Evolutionary conservation across 257 asterid species (phyloP), one percentile per base, ranked within the genome.

Genomic region (Cordia subcordata): DNA sequence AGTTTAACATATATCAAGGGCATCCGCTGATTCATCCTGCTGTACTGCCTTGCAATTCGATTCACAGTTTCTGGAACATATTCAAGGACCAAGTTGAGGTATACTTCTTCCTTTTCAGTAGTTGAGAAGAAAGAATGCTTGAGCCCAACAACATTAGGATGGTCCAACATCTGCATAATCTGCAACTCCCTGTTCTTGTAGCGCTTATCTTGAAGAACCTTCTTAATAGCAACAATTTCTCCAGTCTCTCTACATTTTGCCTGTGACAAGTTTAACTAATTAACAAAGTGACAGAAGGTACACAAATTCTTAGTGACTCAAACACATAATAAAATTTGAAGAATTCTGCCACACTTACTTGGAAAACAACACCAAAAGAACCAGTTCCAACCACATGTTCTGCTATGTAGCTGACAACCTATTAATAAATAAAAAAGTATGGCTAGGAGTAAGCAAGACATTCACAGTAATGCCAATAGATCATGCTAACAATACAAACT

Each of bases 351-450:
- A 40, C 50, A 64, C 83, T 79, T 83, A 91, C 98, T 75, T 91
- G 98, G 68, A 74, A 84, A 62, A 91, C 98, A 55, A 91, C 98
- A 63, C 98, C 98, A 69, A 91, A 91, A 40, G 98, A 91, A 65
- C 98, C 98, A 37, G 96, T 91, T 66, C 98, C 98, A 55, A 91
- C 94, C 60, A 91, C 94, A 76, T 91, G 98, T 74, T 91, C 98
- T 57, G 98, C 94, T 66, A 91, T 91, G 81, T 87, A 91, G 76
- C 84, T 91, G 65, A 87, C 82, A 61, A 69, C 84, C 98, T 90
- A 85, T 66, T 75, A 71, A 75, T 62, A 75, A 61, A 74, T 35
- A 67, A 68, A 67, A 62, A 23, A 52, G n/a, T n/a, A 35, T 51
- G 57, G 54, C 49, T 20, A 49, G 53, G 18, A 19, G 21, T 27